phyloP scores from a whole-genome alignment of 306 rosid genomes.

The Hippophae gyantsensis region DNA sequence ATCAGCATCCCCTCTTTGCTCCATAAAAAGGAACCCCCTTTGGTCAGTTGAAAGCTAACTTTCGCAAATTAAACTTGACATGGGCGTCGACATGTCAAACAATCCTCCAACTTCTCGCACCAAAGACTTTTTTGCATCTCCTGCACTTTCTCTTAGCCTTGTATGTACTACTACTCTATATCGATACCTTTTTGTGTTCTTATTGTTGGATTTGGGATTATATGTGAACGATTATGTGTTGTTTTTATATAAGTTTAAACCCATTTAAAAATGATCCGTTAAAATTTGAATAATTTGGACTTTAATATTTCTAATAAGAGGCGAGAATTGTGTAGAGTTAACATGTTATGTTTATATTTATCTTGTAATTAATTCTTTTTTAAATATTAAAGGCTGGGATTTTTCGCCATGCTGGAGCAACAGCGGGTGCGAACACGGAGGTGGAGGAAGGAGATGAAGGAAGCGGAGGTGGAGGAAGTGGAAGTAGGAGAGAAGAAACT shows the following conservation, averaged over 20 bases:
- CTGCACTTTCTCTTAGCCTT: slow-evolving; percentile 93
- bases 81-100: slow-evolving; percentile 94
- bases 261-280: too few species aligned
- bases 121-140: slow-evolving; percentile 82
- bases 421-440: slow-evolving; percentile 31
- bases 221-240: not conserved
- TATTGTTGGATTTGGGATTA: not conserved
- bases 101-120: slow-evolving; percentile 66
- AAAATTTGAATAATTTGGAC: too few species aligned
- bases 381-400: slow-evolving; percentile 62
- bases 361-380: not conserved
- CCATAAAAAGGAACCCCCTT: slow-evolving; percentile 26
- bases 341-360: too few species aligned
- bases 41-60: slow-evolving; percentile 4
- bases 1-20: slow-evolving; percentile 6
- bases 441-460: slow-evolving; percentile 88
- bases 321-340: too few species aligned
- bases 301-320: too few species aligned
- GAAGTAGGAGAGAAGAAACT: slow-evolving; percentile 36
- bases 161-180: slow-evolving; percentile 24
- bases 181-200: not conserved
- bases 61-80: slow-evolving; percentile 23
- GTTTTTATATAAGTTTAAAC: not conserved
- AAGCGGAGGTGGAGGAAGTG: slow-evolving; percentile 41
- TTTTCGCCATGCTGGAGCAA: slow-evolving; percentile 54